Evolutionary conservation across 176 grass and related monocot genomes (phyloP).

Genomic region (Aechmea fasciata): DNA sequence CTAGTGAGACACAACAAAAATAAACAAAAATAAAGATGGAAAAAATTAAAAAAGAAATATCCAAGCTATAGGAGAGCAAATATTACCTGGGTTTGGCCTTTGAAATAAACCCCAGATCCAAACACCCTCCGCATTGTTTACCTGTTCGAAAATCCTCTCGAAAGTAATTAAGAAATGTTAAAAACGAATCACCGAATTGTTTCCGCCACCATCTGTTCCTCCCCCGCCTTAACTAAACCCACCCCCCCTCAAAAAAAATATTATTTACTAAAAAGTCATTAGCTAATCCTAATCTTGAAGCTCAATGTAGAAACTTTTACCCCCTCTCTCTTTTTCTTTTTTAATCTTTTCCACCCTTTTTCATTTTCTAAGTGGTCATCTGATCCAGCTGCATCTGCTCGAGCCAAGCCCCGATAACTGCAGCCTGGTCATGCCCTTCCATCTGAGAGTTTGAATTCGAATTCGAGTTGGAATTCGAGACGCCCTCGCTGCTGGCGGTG

Average conservation of each 20-base stretch:
- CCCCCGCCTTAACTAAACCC: conserved; percentile 25
- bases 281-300: conserved; percentile 25
- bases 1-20: background rate
- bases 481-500: background rate
- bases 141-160: background rate
- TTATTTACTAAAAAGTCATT: conserved; percentile 52
- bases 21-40: background rate
- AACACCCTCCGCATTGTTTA: background rate
- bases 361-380: conserved; percentile 11
- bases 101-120: conserved; percentile 3
- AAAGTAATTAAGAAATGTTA: background rate
- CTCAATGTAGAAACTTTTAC: background rate
- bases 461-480: conserved; percentile 14
- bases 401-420: conserved; percentile 56
- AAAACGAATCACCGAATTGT: background rate
- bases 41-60: background rate
- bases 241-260: conserved; percentile 34
- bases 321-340: background rate
- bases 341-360: background rate
- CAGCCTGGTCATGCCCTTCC: conserved; percentile 45
- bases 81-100: background rate
- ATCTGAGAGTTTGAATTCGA: conserved; percentile 23
- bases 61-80: background rate
- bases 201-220: conserved; percentile 6
- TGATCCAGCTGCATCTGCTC: conserved; percentile 67